Base-by-base conservation (phyloP, 805 yeast genomes). In the Candida glaebosa region DNA sequence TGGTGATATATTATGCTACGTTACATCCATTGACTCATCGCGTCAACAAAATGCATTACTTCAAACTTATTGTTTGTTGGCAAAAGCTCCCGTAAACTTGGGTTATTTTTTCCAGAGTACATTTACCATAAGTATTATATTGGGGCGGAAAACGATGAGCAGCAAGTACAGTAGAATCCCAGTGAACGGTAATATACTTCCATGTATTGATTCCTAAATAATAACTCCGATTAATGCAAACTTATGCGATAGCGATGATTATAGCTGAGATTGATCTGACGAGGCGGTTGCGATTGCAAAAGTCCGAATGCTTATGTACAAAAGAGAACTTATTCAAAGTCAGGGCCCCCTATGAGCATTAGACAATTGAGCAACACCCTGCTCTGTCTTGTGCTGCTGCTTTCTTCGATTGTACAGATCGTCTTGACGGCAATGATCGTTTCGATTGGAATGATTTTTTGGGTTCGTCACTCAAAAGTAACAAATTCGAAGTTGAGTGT, bases 341-440 rank as follows among this genome's bases (percentile, higher is more conserved):
- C n/a, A n/a, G n/a, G n/a, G n/a, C n/a, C n/a, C n/a, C n/a, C n/a
- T n/a, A n/a, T n/a, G n/a, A n/a, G n/a, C n/a, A n/a, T 28, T 34
- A 54, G 45, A 47, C 41, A 34, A 54, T 47, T 18, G 43, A 37
- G 37, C 59, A 54, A 40, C 59, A 54, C 3, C 53, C 50, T 10
- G 46, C 26, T 38, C 46, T 39, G 20, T 26, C 25, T n/a, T 9
- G 17, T n/a, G 10, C 9, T 3, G 5, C n/a, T 15, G 3, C 3
- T n/a, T n/a, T n/a, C n/a, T n/a, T n/a, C n/a, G n/a, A n/a, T n/a
- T n/a, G n/a, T n/a, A n/a, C n/a, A n/a, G 19, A 3, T 10, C n/a
- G 14, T 15, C 3, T 14, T 14, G 31, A 14, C 26, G 24, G 38
- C 24, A 19, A 25, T 4, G 15, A 12, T 20, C 25, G 15, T 34